phyloP scores from a whole-genome alignment of 148 eudicot species.

The Nyssa sinensis region DNA sequence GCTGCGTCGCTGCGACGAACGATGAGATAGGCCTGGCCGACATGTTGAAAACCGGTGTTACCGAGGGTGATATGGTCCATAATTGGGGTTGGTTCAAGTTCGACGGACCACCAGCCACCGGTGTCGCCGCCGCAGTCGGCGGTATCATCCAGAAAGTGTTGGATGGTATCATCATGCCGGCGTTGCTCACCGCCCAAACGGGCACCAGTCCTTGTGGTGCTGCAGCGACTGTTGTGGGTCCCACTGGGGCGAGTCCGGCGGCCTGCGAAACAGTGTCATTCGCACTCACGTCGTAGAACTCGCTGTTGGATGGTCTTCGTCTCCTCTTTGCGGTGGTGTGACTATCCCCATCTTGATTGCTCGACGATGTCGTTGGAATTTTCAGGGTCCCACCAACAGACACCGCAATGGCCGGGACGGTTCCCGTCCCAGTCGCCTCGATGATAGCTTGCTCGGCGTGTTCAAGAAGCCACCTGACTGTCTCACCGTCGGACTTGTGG shows the following conservation, averaged over 20 bases:
- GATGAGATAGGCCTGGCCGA: slow-evolving; percentile 22
- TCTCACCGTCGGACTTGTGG: slow-evolving; percentile 45
- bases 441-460: slow-evolving; percentile 42
- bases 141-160: slow-evolving; percentile 39
- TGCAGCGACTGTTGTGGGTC: neutral
- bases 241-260: slow-evolving; percentile 30
- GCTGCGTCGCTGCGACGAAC: slow-evolving; percentile 15
- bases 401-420: slow-evolving; percentile 43
- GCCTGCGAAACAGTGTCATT: slow-evolving; percentile 19
- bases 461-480: slow-evolving; percentile 39
- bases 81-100: slow-evolving; percentile 29
- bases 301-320: slow-evolving; percentile 15
- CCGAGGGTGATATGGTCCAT: slow-evolving; percentile 29
- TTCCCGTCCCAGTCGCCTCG: slow-evolving; percentile 43
- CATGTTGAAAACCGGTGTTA: slow-evolving; percentile 19
- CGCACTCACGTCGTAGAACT: slow-evolving; percentile 10
- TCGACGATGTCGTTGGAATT: slow-evolving; percentile 21
- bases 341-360: neutral
- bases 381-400: slow-evolving; percentile 34
- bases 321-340: slow-evolving; percentile 7
- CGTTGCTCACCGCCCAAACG: slow-evolving; percentile 32
- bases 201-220: slow-evolving; percentile 29
- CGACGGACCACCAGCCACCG: slow-evolving; percentile 4
- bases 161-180: slow-evolving; percentile 25
- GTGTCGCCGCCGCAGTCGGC: slow-evolving; percentile 7